A percentile compares a stretch with the other conserved stretches of the same genome.
phyloP scores from a whole-genome alignment of 306 rosid genomes.

The Dicorynia guianensis region DNA sequence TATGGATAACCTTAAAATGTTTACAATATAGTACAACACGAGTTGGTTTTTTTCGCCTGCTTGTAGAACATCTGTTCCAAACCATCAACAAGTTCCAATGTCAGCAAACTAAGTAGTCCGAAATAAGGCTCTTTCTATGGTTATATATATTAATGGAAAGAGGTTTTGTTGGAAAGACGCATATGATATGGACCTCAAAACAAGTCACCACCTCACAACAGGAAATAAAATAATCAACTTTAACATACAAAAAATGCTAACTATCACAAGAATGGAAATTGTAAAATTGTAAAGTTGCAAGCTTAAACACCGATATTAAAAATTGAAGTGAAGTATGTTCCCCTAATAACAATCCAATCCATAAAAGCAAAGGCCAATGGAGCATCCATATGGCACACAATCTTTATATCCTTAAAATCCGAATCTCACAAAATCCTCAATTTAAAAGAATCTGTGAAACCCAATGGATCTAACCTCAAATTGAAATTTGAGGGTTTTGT shows the following conservation, averaged over 20 bases:
- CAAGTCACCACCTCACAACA: slow-evolving; percentile 4
- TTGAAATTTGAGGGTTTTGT: too few relatives aligned
- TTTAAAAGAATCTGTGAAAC: too few relatives aligned
- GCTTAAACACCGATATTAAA: too few relatives aligned
- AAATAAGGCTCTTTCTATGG: slow-evolving; percentile 16
- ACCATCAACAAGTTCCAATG: slow-evolving; percentile 29
- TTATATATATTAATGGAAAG: not conserved
- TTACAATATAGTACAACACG: slow-evolving; percentile 88
- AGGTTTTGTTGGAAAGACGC: not conserved
- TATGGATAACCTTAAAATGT: slow-evolving; percentile 40
- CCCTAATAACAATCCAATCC: slow-evolving; percentile 3
- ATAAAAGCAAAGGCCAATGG: not conserved
- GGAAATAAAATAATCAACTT: not conserved
- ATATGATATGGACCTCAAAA: slow-evolving; percentile 25
- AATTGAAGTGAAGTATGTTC: too few relatives aligned
- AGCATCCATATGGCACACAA: not conserved
- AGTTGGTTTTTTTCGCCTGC: slow-evolving; percentile 92
- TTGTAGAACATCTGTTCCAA: slow-evolving; percentile 98
- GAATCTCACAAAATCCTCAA: too few relatives aligned
- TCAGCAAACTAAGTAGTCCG: slow-evolving; percentile 32
- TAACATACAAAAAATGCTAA: not conserved
- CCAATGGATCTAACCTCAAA: too few relatives aligned
- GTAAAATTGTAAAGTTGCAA: not conserved
- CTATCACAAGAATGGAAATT: not conserved
- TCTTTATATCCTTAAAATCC: too few relatives aligned